Percentiles rank a stretch among this genome's conserved stretches.
These are phyloP conservation scores for Acacia confusa DNA, from an alignment of 306 rosid genomes.

Conservation along the genomic window DNA sequence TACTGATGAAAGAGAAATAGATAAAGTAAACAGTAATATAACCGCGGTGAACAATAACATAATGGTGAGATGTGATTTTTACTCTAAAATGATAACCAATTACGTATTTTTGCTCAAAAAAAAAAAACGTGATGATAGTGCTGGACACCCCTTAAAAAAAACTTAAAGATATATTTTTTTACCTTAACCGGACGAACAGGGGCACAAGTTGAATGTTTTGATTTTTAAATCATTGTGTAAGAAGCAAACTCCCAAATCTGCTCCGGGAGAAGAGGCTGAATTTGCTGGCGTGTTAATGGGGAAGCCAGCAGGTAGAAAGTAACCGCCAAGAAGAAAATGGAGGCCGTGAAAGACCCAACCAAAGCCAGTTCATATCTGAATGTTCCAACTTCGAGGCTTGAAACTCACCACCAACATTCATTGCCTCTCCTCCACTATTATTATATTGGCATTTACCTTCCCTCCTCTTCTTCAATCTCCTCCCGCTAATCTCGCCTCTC, in stretches of 20 bases:
- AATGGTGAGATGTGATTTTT: no score
- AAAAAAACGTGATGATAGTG: no score
- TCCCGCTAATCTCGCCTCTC: conserved; percentile 58
- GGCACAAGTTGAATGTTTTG: no score
- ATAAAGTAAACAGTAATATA: no score
- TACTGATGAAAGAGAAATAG: no score
- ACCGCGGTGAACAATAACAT: no score
- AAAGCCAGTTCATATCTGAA: neutral
- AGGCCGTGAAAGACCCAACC: neutral
- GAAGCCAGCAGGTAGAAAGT: neutral
- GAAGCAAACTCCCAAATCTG: neutral
- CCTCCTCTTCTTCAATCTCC: conserved; percentile 7
- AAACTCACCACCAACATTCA: neutral
- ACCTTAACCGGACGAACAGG: no score
- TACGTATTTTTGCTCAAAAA: no score
- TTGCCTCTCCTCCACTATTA: neutral
- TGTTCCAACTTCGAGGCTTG: neutral
- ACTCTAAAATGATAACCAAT: no score
- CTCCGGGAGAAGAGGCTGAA: neutral
- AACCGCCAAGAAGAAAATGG: neutral
- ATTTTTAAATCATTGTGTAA: neutral
- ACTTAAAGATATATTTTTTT: no score
- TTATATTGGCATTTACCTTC: neutral
- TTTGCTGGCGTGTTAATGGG: neutral
- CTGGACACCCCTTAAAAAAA: no score